Evolutionary conservation across 169 alveolate species (phyloP), one percentile per base, ranked within the genome.

Genomic region (Plasmodium ovale): DNA sequence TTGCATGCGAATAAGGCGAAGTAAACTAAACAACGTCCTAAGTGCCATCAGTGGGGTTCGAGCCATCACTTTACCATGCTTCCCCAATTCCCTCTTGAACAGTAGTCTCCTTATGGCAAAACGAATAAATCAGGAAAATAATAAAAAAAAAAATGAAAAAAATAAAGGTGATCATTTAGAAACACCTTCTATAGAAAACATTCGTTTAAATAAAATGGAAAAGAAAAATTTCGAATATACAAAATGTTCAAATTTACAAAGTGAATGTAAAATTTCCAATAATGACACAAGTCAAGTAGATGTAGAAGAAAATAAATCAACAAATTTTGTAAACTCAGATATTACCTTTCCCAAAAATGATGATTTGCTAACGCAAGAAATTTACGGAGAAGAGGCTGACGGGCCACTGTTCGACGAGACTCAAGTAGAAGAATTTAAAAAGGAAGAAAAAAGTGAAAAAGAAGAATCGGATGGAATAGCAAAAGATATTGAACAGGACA

Each of bases 71-170:
- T 79, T 69, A 70, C 92, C 64, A 16, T 68, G 74, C 53, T 92
- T 37, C 69, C 92, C 82, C 65, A 93, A 84, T 68, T 42, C 72
- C 51, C 49, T 91, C 87, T 51, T 94, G 74, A 23, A 82, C 2
- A 82, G 67, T 49, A 82, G 90, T 42, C 65, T 67, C 3, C 65
- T 82, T 37, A 82, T 82, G 85, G 90, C 90, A 14, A 82, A 53
- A 82, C 44, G 71, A 35, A 59, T 62, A 3, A 53, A 21, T 2
- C 62, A 31, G 9, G 90, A 82, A 65, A 59, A 27, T 54, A 44
- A 25, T 3, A 82, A 82, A 60, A 82, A 82, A 58, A 44, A 16
- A 9, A 72, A 82, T 29, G 31, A 21, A 58, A 70, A 27, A 37
- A 14, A 25, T 23, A 71, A 71, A 35, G 25, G 1, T 16, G 68